A percentile compares a stretch with the other conserved stretches of the same genome.
These are phyloP conservation scores for Botryotinia globosa DNA, from an alignment of 2,329 filamentous ascomycete genomes.

Conservation along the genomic window DNA sequence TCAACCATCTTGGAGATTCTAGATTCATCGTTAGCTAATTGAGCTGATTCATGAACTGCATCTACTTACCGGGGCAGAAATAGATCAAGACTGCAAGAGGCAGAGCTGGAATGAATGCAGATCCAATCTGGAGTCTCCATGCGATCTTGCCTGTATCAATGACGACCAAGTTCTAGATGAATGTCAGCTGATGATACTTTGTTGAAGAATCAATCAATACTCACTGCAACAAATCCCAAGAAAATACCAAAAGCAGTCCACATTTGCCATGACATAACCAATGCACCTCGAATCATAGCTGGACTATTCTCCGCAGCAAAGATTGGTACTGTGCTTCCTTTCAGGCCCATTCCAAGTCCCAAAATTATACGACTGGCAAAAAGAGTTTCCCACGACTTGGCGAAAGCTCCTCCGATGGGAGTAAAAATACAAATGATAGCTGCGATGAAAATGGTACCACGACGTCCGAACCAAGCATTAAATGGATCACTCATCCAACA, in stretches of 20 bases:
- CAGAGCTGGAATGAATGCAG: slow-evolving; percentile 59
- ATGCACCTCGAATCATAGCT: slow-evolving; percentile 52
- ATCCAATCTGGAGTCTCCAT: slow-evolving; percentile 63
- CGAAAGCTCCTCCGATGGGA: slow-evolving; percentile 57
- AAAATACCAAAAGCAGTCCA: slow-evolving; percentile 64
- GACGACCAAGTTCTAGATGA: slow-evolving; percentile 42
- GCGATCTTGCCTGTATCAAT: slow-evolving; percentile 53
- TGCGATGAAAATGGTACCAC: slow-evolving; percentile 71
- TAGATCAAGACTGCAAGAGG: slow-evolving; percentile 60
- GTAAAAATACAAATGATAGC: slow-evolving; percentile 56
- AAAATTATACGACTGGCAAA: slow-evolving; percentile 53
- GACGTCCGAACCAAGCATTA: slow-evolving; percentile 61
- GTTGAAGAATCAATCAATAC: not conserved
- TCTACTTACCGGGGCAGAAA: slow-evolving; percentile 50
- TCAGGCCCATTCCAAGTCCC: slow-evolving; percentile 60
- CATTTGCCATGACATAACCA: slow-evolving; percentile 83
- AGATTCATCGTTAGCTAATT: not conserved
- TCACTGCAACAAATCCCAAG: slow-evolving; percentile 40
- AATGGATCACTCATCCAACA: slow-evolving; percentile 67
- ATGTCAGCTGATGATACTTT: not conserved
- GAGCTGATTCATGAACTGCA: not conserved
- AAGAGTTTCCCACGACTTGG: slow-evolving; percentile 58
- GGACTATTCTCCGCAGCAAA: slow-evolving; percentile 55
- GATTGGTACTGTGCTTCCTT: slow-evolving; percentile 47
- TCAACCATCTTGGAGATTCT: slow-evolving; percentile 54